Base-by-base conservation (phyloP, 2,329 filamentous ascomycete genomes). In the Fusarium graminum region DNA sequence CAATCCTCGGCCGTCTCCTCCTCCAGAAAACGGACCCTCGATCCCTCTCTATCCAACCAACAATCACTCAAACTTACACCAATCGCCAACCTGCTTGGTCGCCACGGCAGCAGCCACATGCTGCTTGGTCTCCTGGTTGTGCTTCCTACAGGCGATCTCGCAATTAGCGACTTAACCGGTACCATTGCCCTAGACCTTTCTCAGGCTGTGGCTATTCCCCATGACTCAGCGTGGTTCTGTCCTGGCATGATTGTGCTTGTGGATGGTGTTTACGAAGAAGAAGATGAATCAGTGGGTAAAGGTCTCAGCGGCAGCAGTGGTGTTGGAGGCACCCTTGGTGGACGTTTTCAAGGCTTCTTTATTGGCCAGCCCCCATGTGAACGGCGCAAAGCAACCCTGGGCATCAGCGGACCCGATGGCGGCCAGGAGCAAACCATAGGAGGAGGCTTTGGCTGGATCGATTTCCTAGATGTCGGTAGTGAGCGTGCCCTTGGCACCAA, bases 171-270 rank as follows among this genome's bases (percentile, higher is more conserved):
- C 74, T 80, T 95, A 29, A 94, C 93, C 0, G 95, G 94, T 17
- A 94, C 92, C 51, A 97, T 99, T 71, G 85, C 88, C 4, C 82
- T 99, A 2, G 93, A 98, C 69, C 80, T 98, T 12, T 86, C 88
- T 19, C 91, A 94, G 73, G 92, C 94, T 0, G 88, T 89, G 22
- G 88, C 91, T 14, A 90, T 97, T 54, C 94, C 94, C 0, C 89
- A 93, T 61, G 90, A 94, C 74, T 93, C 92, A 25, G 90, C 92
- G 6, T 99, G 93, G 91, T 97, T 97, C 74, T 89, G 90, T 7
- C 94, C 95, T 0, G 96, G 96, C 4, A 98, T 98, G 93, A 92
- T 99, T 45, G 92, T 98, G 5, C 85, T 99, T 0, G 88, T 97
- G 1, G 95, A 99, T 72, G 95, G 95, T 8, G 89, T 94, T n/a